Percentiles rank a stretch among this genome's conserved stretches.
Evolutionary conservation across 345 rosid species (phyloP).

Genomic region (Aquilaria yunnanensis): DNA sequence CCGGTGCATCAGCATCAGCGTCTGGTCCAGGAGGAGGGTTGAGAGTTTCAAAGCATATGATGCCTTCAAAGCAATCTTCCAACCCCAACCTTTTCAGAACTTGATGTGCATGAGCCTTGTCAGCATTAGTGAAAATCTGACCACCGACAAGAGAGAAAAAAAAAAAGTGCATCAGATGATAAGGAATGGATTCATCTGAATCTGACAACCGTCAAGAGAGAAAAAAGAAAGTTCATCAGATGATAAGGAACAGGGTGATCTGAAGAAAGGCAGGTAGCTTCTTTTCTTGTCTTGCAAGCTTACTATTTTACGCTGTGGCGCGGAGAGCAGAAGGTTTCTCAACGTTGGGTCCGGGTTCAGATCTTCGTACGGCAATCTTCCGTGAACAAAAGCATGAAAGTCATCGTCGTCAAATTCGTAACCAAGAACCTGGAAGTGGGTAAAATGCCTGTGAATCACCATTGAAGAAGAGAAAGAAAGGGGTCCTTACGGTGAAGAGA

Average conservation of each 20-base stretch:
- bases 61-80: constrained; percentile 66
- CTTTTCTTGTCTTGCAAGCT: background rate
- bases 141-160: background rate
- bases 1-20: constrained; percentile 15
- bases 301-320: constrained; percentile 75
- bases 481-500: background rate
- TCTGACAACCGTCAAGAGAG: constrained; percentile 11
- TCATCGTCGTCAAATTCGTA: constrained; percentile 74
- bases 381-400: constrained; percentile 71
- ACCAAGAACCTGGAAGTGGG: constrained; percentile 47
- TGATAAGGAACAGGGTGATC: no score
- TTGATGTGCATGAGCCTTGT: constrained; percentile 41
- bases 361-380: constrained; percentile 58
- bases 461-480: background rate
- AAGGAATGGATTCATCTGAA: no score
- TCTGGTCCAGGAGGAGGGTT: constrained; percentile 31
- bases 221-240: no score
- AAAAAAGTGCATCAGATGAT: no score
- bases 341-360: constrained; percentile 59
- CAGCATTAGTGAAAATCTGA: constrained; percentile 75
- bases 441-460: no score
- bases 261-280: background rate
- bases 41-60: constrained; percentile 65
- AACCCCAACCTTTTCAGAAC: constrained; percentile 42
- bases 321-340: constrained; percentile 68